phyloP scores from a whole-genome alignment of 305 asterid species.

The Solanum hybrid region DNA sequence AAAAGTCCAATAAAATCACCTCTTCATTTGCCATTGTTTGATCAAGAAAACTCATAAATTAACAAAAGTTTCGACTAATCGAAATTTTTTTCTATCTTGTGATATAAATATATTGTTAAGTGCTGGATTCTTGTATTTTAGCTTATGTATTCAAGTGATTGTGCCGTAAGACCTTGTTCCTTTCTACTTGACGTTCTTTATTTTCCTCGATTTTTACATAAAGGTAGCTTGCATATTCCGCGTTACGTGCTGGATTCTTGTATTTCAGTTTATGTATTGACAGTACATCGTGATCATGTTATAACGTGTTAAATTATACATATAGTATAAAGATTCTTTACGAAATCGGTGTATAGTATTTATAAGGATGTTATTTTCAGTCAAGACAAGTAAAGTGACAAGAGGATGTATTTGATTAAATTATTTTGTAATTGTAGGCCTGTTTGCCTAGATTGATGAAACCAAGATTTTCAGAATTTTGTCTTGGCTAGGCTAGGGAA shows the following conservation, averaged over 20 bases:
- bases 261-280: not conserved
- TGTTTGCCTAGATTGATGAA: not conserved
- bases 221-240: not conserved
- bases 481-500: not conserved
- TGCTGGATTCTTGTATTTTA: not conserved
- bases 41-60: not conserved
- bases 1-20: slow-evolving; percentile 23
- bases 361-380: not conserved
- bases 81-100: not conserved
- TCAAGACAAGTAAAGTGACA: not conserved
- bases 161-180: not conserved
- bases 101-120: not conserved
- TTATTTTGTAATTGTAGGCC: not conserved
- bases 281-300: not conserved
- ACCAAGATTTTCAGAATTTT: not conserved
- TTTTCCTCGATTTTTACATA: not conserved
- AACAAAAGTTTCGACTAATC: not conserved
- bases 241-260: not conserved
- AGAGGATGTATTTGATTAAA: not conserved
- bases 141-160: not conserved
- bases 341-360: not conserved
- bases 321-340: not conserved
- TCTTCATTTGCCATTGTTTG: slow-evolving; percentile 1
- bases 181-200: not conserved
- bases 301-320: not conserved